Evolutionary conservation across 2,329 filamentous ascomycete species (phyloP).

Genomic region (Venturia effusa): DNA sequence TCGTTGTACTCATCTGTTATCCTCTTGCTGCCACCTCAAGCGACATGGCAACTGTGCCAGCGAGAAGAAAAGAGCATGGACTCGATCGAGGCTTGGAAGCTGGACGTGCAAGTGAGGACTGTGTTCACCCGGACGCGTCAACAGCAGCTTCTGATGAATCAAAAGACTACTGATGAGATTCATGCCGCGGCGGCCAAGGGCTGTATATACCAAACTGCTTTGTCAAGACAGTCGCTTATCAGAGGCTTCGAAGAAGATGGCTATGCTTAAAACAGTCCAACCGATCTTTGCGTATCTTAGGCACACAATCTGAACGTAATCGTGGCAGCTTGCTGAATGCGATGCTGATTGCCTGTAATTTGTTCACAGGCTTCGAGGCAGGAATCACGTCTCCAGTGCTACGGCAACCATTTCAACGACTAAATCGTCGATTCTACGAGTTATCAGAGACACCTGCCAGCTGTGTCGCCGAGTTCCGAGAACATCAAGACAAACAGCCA

Average conservation of each 20-base stretch:
- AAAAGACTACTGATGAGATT: background rate
- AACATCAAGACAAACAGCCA: background rate
- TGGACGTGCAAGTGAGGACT: background rate
- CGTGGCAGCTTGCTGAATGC: background rate
- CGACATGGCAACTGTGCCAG: background rate
- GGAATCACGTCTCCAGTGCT: background rate
- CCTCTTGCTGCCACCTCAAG: background rate
- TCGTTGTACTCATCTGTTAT: background rate
- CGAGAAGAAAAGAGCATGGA: constrained; percentile 7
- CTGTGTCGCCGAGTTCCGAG: background rate
- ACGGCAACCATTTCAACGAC: no score
- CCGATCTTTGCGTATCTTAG: background rate
- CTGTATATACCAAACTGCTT: background rate
- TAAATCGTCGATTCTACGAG: background rate
- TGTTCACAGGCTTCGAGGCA: constrained; percentile 7
- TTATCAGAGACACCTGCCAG: background rate
- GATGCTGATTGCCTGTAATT: background rate
- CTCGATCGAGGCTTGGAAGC: background rate
- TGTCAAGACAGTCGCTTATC: background rate
- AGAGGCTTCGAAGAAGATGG: constrained; percentile 1
- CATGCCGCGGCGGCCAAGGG: background rate
- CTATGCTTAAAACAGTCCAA: constrained; percentile 8
- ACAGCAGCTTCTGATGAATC: background rate
- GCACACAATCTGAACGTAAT: background rate
- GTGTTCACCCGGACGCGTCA: background rate